These are phyloP conservation scores for Aspergillus alliaceus DNA, from an alignment of 2,329 filamentous ascomycete genomes.

Conservation along the genomic window DNA sequence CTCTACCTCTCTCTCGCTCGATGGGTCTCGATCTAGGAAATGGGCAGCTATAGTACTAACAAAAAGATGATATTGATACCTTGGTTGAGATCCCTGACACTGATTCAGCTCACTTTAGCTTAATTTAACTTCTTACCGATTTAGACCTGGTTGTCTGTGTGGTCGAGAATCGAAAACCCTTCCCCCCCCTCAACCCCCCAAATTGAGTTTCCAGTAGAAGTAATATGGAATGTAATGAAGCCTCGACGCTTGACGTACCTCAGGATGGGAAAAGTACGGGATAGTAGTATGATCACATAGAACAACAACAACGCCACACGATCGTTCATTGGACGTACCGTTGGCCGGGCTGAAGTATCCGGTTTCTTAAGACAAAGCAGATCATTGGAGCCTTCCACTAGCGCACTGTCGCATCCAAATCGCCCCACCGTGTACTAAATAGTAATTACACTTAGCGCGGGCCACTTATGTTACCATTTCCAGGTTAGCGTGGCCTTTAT, in stretches of 20 bases:
- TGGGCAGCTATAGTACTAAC: not conserved
- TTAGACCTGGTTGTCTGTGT: not conserved
- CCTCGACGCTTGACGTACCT: not conserved
- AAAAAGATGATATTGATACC: not conserved
- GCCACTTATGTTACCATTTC: not conserved
- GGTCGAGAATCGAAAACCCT: no score
- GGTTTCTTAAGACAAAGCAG: conserved; percentile 6
- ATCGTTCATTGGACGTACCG: conserved; percentile 11
- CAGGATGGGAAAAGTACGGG: not conserved
- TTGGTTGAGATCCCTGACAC: not conserved
- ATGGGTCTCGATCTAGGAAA: not conserved
- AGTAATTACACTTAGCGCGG: not conserved
- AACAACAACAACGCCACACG: conserved; percentile 10
- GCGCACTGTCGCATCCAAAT: not conserved
- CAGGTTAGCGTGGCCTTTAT: not conserved
- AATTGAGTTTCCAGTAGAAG: not conserved
- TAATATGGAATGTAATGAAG: conserved; percentile 1
- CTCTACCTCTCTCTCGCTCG: no score
- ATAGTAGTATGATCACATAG: conserved; percentile 6
- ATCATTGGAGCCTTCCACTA: conserved; percentile 9
- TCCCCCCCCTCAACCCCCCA: no score
- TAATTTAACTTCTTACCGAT: not conserved
- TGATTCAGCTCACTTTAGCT: conserved; percentile 1
- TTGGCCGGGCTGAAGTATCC: conserved; percentile 16
- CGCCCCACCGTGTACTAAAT: not conserved